Conservation (phyloP, 2,329 filamentous ascomycete species). For the Nigrograna mackinnonii region DNA sequence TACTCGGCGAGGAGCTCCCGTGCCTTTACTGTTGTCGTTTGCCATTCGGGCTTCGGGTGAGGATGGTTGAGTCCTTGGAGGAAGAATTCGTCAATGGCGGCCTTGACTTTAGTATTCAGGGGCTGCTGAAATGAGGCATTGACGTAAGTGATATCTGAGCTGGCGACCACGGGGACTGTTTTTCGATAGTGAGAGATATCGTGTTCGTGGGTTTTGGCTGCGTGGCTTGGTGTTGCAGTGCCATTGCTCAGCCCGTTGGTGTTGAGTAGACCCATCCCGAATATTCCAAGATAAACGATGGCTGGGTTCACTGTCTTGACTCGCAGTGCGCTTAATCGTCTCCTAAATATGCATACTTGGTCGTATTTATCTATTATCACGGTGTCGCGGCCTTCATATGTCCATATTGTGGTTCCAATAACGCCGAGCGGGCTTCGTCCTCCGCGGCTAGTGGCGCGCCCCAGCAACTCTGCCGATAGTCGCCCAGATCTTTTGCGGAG, state of each 20-base stretch:
- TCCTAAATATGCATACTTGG: too few species aligned
- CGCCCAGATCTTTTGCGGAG: too few species aligned
- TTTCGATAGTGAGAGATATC: background rate
- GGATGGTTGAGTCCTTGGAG: background rate
- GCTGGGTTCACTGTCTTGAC: too few species aligned
- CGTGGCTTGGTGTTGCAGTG: too few species aligned
- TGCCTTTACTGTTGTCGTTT: background rate
- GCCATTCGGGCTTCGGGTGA: constrained; percentile 1
- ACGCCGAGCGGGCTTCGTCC: background rate
- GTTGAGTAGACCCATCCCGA: too few species aligned
- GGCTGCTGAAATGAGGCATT: background rate
- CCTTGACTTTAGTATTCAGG: background rate
- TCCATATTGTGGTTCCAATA: background rate
- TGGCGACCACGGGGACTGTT: background rate
- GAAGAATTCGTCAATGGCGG: background rate
- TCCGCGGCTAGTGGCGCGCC: too few species aligned
- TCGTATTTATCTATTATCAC: too few species aligned
- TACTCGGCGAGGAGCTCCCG: background rate
- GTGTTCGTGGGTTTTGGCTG: too few species aligned
- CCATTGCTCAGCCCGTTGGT: too few species aligned
- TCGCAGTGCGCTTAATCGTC: too few species aligned
- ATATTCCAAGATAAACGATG: too few species aligned
- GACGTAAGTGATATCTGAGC: background rate
- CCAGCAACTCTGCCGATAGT: too few species aligned
- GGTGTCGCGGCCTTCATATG: background rate